A percentile compares a stretch with the other conserved stretches of the same genome.
Conservation (phyloP, 1,284 basidiomycete genomes). For the Melanopsichium pennsylvanicum region DNA sequence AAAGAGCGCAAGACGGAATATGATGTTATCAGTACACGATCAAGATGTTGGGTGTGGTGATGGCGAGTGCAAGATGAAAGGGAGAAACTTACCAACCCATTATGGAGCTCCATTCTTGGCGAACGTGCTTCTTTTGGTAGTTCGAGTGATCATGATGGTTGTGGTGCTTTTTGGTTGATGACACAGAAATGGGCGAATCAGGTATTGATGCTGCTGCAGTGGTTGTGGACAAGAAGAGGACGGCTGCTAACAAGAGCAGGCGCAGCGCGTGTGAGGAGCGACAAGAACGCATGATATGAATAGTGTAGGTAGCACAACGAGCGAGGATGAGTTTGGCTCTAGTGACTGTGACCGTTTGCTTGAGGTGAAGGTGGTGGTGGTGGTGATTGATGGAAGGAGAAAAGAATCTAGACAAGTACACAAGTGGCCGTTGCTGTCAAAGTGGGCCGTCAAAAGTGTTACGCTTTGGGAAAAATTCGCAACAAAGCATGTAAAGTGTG, state of each 20-base stretch:
- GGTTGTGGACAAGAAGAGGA: slow-evolving; percentile 16
- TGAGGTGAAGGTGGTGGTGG: not conserved
- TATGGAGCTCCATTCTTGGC: slow-evolving; percentile 49
- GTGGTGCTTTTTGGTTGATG: slow-evolving; percentile 8
- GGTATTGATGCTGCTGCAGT: slow-evolving; percentile 15
- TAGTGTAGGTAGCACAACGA: not conserved
- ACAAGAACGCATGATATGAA: slow-evolving; percentile 17
- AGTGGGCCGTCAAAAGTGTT: too few relatives aligned
- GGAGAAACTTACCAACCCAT: slow-evolving; percentile 45
- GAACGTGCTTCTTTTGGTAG: slow-evolving; percentile 13
- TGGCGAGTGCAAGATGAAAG: not conserved
- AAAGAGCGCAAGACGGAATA: not conserved
- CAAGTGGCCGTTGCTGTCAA: not conserved
- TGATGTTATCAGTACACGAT: slow-evolving; percentile 3
- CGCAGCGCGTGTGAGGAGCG: slow-evolving; percentile 15
- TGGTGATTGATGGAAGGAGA: too few relatives aligned
- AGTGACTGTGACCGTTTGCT: not conserved
- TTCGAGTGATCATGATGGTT: slow-evolving; percentile 4
- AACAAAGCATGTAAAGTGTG: too few relatives aligned
- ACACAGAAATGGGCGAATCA: slow-evolving; percentile 6
- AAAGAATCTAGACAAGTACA: too few relatives aligned
- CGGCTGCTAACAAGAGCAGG: slow-evolving; percentile 19
- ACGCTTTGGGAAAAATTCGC: not conserved
- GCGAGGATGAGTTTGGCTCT: not conserved
- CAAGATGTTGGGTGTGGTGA: too few relatives aligned